Conservation (phyloP, 1,139 yeast genomes). For the Nakaseomyces kungkrabaensis region DNA sequence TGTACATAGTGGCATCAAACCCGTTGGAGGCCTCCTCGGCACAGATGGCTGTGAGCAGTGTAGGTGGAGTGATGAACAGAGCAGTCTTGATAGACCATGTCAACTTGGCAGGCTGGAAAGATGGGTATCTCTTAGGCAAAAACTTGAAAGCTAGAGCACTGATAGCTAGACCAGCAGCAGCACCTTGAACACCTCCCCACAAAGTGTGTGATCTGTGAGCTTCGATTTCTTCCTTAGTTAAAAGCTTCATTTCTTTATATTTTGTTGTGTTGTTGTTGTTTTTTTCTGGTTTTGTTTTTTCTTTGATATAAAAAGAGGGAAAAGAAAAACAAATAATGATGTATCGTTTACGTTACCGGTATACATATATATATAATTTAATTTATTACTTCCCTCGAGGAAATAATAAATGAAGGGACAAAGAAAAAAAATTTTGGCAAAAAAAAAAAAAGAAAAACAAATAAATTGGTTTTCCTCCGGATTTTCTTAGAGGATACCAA, state of each 20-base stretch:
- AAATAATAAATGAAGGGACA: too few species aligned
- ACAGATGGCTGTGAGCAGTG: constrained; percentile 41
- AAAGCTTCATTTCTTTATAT: constrained; percentile 45
- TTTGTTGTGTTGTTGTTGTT: too few species aligned
- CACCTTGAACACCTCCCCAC: constrained; percentile 56
- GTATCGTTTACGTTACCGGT: too few species aligned
- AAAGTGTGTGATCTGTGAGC: constrained; percentile 52
- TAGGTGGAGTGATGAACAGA: constrained; percentile 50
- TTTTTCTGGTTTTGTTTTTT: too few species aligned
- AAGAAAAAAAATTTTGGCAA: too few species aligned
- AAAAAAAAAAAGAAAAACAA: too few species aligned
- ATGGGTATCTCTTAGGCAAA: constrained; percentile 36
- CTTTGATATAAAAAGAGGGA: neutral
- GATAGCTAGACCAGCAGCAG: constrained; percentile 43
- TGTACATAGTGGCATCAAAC: constrained; percentile 44
- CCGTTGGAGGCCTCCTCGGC: constrained; percentile 52
- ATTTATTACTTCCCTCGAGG: too few species aligned
- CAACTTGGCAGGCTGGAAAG: constrained; percentile 31
- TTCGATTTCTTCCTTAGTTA: constrained; percentile 52
- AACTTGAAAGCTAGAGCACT: constrained; percentile 41
- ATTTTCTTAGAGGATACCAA: too few species aligned
- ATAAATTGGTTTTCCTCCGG: too few species aligned
- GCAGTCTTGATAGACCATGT: constrained; percentile 51
- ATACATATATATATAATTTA: too few species aligned
- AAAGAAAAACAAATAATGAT: too few species aligned